These are phyloP conservation scores for Boletus rubroflammeus DNA, from an alignment of 768 basidiomycete species.

Conservation along the genomic window DNA sequence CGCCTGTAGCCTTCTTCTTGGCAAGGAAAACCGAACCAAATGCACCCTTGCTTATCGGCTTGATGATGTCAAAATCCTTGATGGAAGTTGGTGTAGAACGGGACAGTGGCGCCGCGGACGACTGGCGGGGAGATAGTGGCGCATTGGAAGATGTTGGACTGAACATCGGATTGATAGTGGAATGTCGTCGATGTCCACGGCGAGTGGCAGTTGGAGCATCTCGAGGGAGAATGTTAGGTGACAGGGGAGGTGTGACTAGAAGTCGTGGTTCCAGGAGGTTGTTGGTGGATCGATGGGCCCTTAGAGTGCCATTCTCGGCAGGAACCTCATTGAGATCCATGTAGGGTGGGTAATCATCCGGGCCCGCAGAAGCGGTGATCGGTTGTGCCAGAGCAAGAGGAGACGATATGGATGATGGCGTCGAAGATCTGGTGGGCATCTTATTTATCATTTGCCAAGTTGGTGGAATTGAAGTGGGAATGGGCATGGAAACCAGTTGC, in stretches of 20 bases:
- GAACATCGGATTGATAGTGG: slow-evolving; percentile 60
- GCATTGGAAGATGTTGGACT: slow-evolving; percentile 47
- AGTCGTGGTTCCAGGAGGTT: slow-evolving; percentile 64
- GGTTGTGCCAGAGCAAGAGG: slow-evolving; percentile 83
- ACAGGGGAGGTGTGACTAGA: slow-evolving; percentile 71
- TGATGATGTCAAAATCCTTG: slow-evolving; percentile 99
- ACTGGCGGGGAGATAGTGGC: slow-evolving; percentile 85
- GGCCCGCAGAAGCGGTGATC: slow-evolving; percentile 65
- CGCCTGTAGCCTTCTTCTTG: slow-evolving; percentile 97
- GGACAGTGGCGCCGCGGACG: slow-evolving; percentile 71
- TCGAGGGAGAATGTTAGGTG: slow-evolving; percentile 54
- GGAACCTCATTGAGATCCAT: slow-evolving; percentile 62
- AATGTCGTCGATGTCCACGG: slow-evolving; percentile 67
- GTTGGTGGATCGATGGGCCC: slow-evolving; percentile 62
- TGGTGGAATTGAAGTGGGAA: slow-evolving; percentile 44
- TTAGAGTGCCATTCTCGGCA: slow-evolving; percentile 42
- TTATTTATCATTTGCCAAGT: slow-evolving; percentile 39
- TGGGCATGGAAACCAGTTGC: slow-evolving; percentile 31
- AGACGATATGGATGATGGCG: slow-evolving; percentile 84
- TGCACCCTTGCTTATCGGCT: slow-evolving; percentile 98
- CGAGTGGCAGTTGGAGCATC: slow-evolving; percentile 44
- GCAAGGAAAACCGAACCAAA: slow-evolving; percentile 98
- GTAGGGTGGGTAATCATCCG: slow-evolving; percentile 58
- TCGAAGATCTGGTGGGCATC: slow-evolving; percentile 77
- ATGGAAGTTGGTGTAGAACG: slow-evolving; percentile 87